Conservation (phyloP, 2,329 filamentous ascomycete species). For the Pseudogymnoascus sp. region DNA sequence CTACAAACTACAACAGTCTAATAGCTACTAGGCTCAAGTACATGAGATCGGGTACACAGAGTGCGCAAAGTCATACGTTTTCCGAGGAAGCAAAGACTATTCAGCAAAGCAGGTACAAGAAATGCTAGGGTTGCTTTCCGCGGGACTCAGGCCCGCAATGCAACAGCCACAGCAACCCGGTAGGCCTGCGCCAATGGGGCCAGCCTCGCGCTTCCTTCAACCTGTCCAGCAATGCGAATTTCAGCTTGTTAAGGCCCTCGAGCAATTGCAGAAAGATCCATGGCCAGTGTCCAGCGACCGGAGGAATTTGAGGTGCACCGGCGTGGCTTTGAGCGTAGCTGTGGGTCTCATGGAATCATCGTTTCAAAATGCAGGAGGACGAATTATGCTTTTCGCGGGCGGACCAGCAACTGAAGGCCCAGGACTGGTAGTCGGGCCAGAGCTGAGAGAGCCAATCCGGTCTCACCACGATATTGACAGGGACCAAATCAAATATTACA, state of each 20-base stretch:
- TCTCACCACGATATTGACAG: constrained; percentile 98
- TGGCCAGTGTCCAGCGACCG: constrained; percentile 96
- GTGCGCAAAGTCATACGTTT: constrained; percentile 97
- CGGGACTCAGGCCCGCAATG: constrained; percentile 62
- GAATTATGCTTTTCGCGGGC: constrained; percentile 96
- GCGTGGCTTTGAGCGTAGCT: constrained; percentile 91
- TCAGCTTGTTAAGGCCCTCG: constrained; percentile 90
- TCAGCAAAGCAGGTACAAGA: constrained; percentile 98
- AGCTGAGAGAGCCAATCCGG: constrained; percentile 90
- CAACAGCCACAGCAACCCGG: constrained; percentile 66
- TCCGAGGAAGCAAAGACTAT: constrained; percentile 96
- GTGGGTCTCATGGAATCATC: constrained; percentile 87
- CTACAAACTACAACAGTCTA: constrained; percentile 18
- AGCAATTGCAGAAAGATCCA: constrained; percentile 91
- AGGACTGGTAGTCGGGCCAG: constrained; percentile 91
- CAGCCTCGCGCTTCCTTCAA: constrained; percentile 82
- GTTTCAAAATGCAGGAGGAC: constrained; percentile 89
- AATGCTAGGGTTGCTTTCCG: constrained; percentile 79
- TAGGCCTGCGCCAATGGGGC: constrained; percentile 66
- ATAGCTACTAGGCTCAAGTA: constrained; percentile 64
- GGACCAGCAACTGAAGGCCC: constrained; percentile 93
- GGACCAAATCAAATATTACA: constrained; percentile 99
- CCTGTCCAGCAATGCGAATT: constrained; percentile 95
- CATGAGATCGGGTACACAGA: constrained; percentile 97
- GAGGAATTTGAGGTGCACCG: constrained; percentile 83